These are phyloP conservation scores for Leccinum subfulvum DNA, from an alignment of 1,284 basidiomycete species.

Conservation along the genomic window DNA sequence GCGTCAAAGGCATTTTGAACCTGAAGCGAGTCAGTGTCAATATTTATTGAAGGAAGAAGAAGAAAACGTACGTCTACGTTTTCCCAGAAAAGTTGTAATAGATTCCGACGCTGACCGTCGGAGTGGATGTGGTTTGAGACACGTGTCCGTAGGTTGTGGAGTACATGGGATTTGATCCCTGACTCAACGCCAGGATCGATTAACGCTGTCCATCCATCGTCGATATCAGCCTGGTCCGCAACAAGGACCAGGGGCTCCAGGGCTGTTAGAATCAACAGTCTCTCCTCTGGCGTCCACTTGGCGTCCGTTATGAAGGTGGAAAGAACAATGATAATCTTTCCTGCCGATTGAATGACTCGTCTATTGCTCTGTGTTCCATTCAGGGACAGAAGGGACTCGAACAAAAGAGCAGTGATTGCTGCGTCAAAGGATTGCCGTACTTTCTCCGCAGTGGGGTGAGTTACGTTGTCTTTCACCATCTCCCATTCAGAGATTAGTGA, in stretches of 20 bases:
- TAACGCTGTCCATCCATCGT: slow-evolving; percentile 52
- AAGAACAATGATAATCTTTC: slow-evolving; percentile 50
- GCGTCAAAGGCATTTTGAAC: slow-evolving; percentile 52
- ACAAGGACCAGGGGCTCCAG: slow-evolving; percentile 60
- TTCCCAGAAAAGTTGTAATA: slow-evolving; percentile 61
- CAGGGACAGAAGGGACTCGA: slow-evolving; percentile 63
- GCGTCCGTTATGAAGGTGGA: slow-evolving; percentile 41
- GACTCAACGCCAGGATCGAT: slow-evolving; percentile 60
- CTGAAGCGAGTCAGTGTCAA: slow-evolving; percentile 35
- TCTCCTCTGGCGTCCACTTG: slow-evolving; percentile 62
- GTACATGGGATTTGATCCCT: slow-evolving; percentile 60
- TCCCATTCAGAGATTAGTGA: slow-evolving; percentile 52
- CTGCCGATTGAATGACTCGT: slow-evolving; percentile 61
- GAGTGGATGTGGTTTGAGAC: slow-evolving; percentile 9
- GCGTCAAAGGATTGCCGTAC: slow-evolving; percentile 69
- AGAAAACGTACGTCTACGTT: slow-evolving; percentile 54
- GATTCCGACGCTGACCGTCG: slow-evolving; percentile 27
- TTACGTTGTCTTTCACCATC: slow-evolving; percentile 30
- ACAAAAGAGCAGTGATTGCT: slow-evolving; percentile 60
- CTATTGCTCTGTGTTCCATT: slow-evolving; percentile 62
- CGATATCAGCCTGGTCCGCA: slow-evolving; percentile 25
- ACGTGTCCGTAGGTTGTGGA: slow-evolving; percentile 39
- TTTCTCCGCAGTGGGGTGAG: slow-evolving; percentile 54
- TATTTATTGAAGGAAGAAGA: not conserved
- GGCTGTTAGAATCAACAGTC: slow-evolving; percentile 58